phyloP scores from a whole-genome alignment of 352 stramenopile genomes.

The Phytophthora ohioensis region DNA sequence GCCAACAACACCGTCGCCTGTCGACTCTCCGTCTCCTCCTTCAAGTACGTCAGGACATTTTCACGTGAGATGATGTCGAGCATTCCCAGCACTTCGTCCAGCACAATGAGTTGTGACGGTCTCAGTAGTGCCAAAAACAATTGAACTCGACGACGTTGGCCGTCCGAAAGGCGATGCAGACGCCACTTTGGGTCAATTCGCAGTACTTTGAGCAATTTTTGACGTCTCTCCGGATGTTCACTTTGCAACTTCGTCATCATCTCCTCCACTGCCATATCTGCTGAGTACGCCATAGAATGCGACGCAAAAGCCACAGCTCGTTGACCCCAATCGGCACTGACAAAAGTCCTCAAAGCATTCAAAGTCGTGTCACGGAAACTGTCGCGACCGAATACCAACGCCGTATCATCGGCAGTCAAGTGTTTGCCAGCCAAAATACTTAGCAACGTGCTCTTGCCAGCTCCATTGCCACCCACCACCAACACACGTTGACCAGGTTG shows the following conservation, averaged over 20 bases:
- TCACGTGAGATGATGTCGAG: constrained; percentile 96
- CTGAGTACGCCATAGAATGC: constrained; percentile 87
- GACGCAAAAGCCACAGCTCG: constrained; percentile 95
- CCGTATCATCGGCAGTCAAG: constrained; percentile 90
- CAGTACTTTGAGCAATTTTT: constrained; percentile 95
- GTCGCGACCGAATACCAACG: constrained; percentile 88
- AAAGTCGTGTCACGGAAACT: constrained; percentile 96
- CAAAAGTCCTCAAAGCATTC: constrained; percentile 94
- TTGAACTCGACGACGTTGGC: constrained; percentile 93
- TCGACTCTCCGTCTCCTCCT: constrained; percentile 73
- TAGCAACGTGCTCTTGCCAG: constrained; percentile 96
- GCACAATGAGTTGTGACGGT: constrained; percentile 96
- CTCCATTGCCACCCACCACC: constrained; percentile 96
- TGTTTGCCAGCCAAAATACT: constrained; percentile 95
- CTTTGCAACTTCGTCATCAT: constrained; percentile 98
- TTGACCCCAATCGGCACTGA: constrained; percentile 97
- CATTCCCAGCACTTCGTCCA: constrained; percentile 98
- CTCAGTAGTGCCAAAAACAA: constrained; percentile 96
- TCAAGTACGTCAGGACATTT: constrained; percentile 95
- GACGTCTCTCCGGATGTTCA: constrained; percentile 93
- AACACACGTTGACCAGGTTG: constrained; percentile 89
- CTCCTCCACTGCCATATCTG: constrained; percentile 95
- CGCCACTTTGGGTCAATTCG: constrained; percentile 95
- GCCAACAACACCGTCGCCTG: constrained; percentile 77
- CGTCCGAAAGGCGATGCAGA: constrained; percentile 84